Evolutionary conservation across 2,329 filamentous ascomycete species (phyloP).

Genomic region (Botrytis paeoniae): DNA sequence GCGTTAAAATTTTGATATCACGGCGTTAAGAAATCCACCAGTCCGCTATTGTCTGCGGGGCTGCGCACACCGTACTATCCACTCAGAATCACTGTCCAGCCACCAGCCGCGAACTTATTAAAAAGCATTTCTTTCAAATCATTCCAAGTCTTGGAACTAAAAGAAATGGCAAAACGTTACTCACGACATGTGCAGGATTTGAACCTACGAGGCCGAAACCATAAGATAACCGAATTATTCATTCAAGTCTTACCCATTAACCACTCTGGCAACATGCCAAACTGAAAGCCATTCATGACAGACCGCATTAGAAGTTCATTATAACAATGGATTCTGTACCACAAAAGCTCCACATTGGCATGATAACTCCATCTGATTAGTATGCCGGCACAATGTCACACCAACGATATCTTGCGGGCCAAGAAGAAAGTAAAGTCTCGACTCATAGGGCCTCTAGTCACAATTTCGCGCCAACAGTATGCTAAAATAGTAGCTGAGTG

Average conservation of each 20-base stretch:
- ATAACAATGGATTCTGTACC: too few species aligned
- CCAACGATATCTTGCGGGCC: too few species aligned
- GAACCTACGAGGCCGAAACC: constrained; percentile 22
- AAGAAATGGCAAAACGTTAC: not conserved
- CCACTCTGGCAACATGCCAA: constrained; percentile 20
- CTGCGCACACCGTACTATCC: not conserved
- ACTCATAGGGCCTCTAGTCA: too few species aligned
- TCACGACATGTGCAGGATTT: constrained; percentile 21
- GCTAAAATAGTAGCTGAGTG: too few species aligned
- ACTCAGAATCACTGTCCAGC: not conserved
- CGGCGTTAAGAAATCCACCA: not conserved
- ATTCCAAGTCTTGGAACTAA: not conserved
- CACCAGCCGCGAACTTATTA: not conserved
- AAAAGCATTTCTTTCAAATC: not conserved
- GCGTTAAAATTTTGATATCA: not conserved
- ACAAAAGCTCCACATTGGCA: too few species aligned
- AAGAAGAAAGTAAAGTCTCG: too few species aligned
- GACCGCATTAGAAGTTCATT: too few species aligned
- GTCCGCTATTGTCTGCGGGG: not conserved
- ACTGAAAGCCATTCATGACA: too few species aligned
- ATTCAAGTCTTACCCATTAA: constrained; percentile 23
- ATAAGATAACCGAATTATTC: constrained; percentile 20
- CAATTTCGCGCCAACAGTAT: too few species aligned
- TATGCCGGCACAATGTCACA: too few species aligned
- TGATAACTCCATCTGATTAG: too few species aligned